Percentiles rank a stretch among this genome's conserved stretches.
Conservation (phyloP, 306 rosid species). For the Fagus crenata region DNA sequence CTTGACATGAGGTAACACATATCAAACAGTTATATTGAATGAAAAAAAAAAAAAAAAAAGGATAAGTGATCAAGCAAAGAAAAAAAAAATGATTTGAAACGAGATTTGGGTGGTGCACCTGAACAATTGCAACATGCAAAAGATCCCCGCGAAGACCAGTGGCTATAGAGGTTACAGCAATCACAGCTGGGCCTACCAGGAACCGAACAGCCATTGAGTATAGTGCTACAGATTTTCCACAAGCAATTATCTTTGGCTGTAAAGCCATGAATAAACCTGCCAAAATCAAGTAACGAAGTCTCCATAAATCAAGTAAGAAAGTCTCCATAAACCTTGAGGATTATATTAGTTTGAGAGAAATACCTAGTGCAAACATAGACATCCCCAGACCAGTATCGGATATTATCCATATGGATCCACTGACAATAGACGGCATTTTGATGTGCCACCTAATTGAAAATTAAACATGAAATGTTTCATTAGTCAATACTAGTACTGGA, state of each 20-base stretch:
- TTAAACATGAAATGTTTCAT: not conserved
- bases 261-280: slow-evolving; percentile 32
- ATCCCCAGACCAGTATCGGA: slow-evolving; percentile 31
- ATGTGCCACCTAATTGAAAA: slow-evolving; percentile 22
- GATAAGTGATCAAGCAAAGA: too few relatives aligned
- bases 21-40: not conserved
- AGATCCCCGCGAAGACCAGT: slow-evolving; percentile 32
- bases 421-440: slow-evolving; percentile 17
- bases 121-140: slow-evolving; percentile 26
- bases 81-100: not conserved
- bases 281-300: not conserved
- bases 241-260: slow-evolving; percentile 27
- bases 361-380: slow-evolving; percentile 37
- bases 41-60: too few relatives aligned
- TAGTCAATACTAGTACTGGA: not conserved
- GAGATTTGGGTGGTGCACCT: slow-evolving; percentile 19
- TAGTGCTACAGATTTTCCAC: not conserved
- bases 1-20: not conserved
- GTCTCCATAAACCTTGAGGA: not conserved
- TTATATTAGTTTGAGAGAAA: not conserved
- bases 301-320: not conserved
- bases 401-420: slow-evolving; percentile 13
- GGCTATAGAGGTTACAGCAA: slow-evolving; percentile 29
- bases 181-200: slow-evolving; percentile 28
- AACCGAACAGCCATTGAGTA: slow-evolving; percentile 20